Base-by-base conservation (phyloP, 139 green algal genomes). In the Nannochloris sp. region DNA sequence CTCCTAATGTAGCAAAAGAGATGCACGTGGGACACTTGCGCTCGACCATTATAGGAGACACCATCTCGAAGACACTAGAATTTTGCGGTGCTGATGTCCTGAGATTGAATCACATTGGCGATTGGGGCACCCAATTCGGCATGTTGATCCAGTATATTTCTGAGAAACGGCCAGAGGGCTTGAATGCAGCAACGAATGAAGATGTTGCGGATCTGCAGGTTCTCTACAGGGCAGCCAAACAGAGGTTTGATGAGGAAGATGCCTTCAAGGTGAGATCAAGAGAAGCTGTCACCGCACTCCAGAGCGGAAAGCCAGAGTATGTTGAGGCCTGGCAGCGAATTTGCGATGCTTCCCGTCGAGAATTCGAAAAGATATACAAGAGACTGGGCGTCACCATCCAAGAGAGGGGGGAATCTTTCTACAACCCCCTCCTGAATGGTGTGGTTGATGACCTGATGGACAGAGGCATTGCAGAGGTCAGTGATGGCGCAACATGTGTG, bases 121-220 rank as follows among this genome's bases (percentile, higher is more conserved):
- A 99, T 75, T 99, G 93, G 93, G 93, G 93, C 62, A 99, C 93
- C 1, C 92, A 98, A 83, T 99, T 99, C 72, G 93, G 93, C 40
- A 99, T 99, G 93, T 83, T 99, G 8, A 98, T 98, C 37, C 67
- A 90, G 74, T 82, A 91, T 76, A 89, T 95, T 59, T 63, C 67
- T 2, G 88, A 95, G 56, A 69, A 72, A 45, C 61, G 78, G 37
- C 63, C 68, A 2, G 84, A 68, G 13, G 87, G 84, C 0, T 70
- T 90, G 29, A 59, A 68, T 9, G 79, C 70, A 17, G 64, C 64
- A 3, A 85, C 73, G 6, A 77, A 85, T 6, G 79, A 89, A 66
- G 79, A 83, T 45, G 82, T 96, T 29, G 56, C 71, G 5, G 87
- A 96, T 70, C 77, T 95, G 62, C 69, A 81, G 68, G 61, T 64